Conservation (phyloP, 768 basidiomycete species). For the Glaciozyma martinii region DNA sequence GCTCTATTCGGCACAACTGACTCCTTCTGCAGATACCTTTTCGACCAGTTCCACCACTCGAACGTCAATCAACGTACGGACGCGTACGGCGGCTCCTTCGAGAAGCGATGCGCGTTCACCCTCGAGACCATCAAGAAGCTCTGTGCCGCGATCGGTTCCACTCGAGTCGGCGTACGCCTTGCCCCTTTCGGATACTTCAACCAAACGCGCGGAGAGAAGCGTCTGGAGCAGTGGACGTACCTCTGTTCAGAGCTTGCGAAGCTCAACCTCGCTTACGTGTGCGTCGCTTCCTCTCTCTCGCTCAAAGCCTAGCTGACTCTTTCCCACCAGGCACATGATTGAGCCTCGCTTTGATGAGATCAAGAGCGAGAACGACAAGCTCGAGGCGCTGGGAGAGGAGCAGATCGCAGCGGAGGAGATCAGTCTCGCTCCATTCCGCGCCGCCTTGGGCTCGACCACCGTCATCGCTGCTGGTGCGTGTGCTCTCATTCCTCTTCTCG, state of each 20-base stretch:
- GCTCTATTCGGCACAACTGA: neutral
- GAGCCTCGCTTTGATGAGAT: conserved; percentile 38
- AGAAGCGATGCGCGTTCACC: conserved; percentile 51
- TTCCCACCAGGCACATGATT: conserved; percentile 30
- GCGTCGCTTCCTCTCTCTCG: conserved; percentile 1
- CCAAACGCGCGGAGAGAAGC: conserved; percentile 32
- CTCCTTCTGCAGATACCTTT: conserved; percentile 10
- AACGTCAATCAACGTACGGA: conserved; percentile 32
- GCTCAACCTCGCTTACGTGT: conserved; percentile 35
- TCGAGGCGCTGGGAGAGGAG: conserved; percentile 19
- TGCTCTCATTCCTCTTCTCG: too few relatives aligned
- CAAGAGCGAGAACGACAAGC: conserved; percentile 32
- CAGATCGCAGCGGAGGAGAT: conserved; percentile 9
- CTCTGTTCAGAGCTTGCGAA: conserved; percentile 31
- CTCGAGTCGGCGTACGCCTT: conserved; percentile 51
- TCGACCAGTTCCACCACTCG: conserved; percentile 30
- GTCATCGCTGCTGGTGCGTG: conserved; percentile 28
- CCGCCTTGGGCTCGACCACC: conserved; percentile 29
- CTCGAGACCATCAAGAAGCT: conserved; percentile 52
- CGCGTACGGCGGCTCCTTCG: conserved; percentile 56
- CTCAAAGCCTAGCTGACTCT: neutral
- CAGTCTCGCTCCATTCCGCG: conserved; percentile 32
- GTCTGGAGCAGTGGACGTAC: conserved; percentile 35
- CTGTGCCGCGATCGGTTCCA: conserved; percentile 48
- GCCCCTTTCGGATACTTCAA: conserved; percentile 40